Percentiles rank a stretch among this genome's conserved stretches.
Evolutionary conservation across 2,329 filamentous ascomycete species (phyloP).

Genomic region (Cladosporium velox): DNA sequence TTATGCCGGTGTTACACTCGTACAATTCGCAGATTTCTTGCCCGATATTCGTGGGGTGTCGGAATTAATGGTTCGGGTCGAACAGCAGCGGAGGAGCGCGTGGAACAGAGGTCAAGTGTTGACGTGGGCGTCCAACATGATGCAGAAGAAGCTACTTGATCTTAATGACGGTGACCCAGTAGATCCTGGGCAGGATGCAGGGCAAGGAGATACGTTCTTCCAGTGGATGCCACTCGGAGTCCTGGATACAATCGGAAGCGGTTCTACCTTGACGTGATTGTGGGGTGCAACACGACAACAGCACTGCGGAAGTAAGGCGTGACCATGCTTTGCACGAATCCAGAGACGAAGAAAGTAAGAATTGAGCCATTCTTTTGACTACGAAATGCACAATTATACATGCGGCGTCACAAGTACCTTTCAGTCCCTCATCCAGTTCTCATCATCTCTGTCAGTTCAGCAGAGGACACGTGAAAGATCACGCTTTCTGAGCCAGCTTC

Average conservation of each 20-base stretch:
- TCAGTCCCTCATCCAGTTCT: neutral
- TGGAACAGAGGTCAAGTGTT: neutral
- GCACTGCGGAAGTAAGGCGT: neutral
- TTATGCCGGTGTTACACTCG: neutral
- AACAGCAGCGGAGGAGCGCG: neutral
- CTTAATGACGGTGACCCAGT: neutral
- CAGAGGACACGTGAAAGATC: neutral
- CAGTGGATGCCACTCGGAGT: constrained; percentile 9
- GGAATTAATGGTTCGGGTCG: neutral
- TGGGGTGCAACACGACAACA: neutral
- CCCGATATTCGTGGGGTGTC: neutral
- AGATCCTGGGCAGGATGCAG: neutral
- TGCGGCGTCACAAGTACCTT: neutral
- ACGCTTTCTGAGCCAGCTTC: neutral
- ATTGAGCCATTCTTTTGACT: neutral
- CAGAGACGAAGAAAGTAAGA: neutral
- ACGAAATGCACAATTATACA: too few relatives aligned
- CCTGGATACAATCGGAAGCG: neutral
- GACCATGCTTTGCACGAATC: neutral
- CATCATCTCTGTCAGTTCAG: neutral
- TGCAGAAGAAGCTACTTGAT: constrained; percentile 7
- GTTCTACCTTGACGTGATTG: neutral
- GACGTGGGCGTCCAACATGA: neutral
- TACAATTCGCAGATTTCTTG: neutral
- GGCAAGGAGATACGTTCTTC: neutral